Base-by-base conservation (phyloP, 139 green algal species). In the Astrephomene gubernaculifera region DNA sequence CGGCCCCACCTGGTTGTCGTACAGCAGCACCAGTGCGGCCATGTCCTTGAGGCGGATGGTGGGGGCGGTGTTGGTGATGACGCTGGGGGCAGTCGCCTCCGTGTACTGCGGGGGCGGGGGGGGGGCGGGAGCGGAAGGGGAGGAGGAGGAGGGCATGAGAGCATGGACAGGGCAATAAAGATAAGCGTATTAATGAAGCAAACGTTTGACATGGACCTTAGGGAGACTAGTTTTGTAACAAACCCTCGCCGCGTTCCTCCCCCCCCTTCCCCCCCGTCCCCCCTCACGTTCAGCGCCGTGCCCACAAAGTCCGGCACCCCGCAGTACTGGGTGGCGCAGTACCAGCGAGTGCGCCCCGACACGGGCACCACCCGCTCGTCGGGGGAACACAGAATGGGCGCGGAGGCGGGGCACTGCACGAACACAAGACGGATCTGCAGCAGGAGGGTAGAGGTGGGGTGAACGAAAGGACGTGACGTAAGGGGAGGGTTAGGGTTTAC, bases 341-440 rank as follows among this genome's bases (percentile, higher is more conserved):
- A 83, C 76, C 76, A 83, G 27, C 35, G 31, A 21, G 73, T 33
- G 5, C 49, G 71, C n/a, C n/a, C n/a, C n/a, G 72, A 82, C 64
- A 81, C 76, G 35, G 31, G 72, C 70, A 61, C 84, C 27, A 63
- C 54, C 7, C 52, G 76, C 22, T 70, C 79, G 29, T 79, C 72
- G 17, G 71, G 71, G 3, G 60, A 31, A 43, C 79, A 89, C 64
- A 85, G 36, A 14, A 36, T 1, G n/a, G 52, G 76, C 35, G 22
- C 7, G 1, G 29, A 31, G 9, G 17, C 27, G 17, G 88, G 72
- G 79, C 88, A 91, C 31, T 64, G 27, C 49, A 91, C 88, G 53
- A 83, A 87, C 82, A 91, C 84, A 39, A 87, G 85, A 5, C 88
- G 88, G 60, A 81, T 84, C 44, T 82, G 71, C 25, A 41, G 52